phyloP scores from a whole-genome alignment of 2,329 filamentous ascomycete genomes.

The Aureobasidium pullulans region DNA sequence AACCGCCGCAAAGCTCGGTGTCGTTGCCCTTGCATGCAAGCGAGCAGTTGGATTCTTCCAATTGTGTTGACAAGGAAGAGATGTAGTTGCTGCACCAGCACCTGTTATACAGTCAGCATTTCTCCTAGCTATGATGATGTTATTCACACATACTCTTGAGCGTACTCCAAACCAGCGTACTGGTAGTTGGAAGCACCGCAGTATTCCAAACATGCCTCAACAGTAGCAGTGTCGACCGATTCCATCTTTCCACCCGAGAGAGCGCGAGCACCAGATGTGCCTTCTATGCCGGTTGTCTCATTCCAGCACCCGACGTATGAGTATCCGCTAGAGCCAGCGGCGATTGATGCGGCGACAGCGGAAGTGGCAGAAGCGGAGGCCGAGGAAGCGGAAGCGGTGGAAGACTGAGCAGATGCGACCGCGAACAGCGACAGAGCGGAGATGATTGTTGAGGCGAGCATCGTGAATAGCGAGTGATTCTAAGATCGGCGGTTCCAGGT shows the following conservation, averaged over 20 bases:
- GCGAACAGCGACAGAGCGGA: slow-evolving; percentile 14
- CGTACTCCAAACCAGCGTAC: slow-evolving; percentile 51
- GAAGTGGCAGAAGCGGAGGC: slow-evolving; percentile 21
- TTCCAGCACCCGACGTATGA: slow-evolving; percentile 52
- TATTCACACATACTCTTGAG: slow-evolving; percentile 35
- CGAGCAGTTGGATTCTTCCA: slow-evolving; percentile 44
- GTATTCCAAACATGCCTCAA: slow-evolving; percentile 44
- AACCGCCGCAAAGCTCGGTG: slow-evolving; percentile 48
- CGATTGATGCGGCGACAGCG: slow-evolving; percentile 16
- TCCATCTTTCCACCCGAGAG: slow-evolving; percentile 38
- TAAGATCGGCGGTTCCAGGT: neutral
- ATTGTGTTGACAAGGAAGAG: slow-evolving; percentile 39
- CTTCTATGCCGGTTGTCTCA: slow-evolving; percentile 40
- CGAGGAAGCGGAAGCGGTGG: slow-evolving; percentile 21
- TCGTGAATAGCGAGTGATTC: neutral
- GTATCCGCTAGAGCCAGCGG: slow-evolving; percentile 30
- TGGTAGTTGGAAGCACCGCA: slow-evolving; percentile 36
- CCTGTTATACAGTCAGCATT: neutral
- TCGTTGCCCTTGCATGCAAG: slow-evolving; percentile 49
- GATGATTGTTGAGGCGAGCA: slow-evolving; percentile 8
- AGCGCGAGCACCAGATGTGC: slow-evolving; percentile 38
- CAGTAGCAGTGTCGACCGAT: slow-evolving; percentile 42
- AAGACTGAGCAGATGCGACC: slow-evolving; percentile 19
- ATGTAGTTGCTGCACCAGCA: slow-evolving; percentile 53
- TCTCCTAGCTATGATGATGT: neutral